Percentiles rank a stretch among this genome's conserved stretches.
phyloP scores from a whole-genome alignment of 73 alveolate species.

The Effrenium voratum region DNA sequence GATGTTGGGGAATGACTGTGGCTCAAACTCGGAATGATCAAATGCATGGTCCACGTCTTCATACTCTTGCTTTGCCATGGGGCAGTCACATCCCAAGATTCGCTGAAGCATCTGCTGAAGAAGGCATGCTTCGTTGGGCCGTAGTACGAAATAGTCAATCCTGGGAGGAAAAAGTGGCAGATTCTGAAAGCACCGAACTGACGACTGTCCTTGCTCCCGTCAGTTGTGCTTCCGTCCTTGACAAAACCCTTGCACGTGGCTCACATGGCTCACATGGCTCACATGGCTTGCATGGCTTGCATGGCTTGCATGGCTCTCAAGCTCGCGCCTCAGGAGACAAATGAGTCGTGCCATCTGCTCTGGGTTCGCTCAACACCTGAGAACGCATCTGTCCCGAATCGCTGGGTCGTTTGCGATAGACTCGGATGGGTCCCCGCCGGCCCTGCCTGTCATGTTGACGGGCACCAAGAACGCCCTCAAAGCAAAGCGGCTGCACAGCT shows the following conservation, averaged over 20 bases:
- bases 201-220: not conserved
- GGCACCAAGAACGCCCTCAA: too few species aligned
- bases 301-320: too few species aligned
- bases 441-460: too few species aligned
- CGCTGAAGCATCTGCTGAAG: conserved; percentile 4
- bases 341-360: conserved; percentile 38
- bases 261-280: too few species aligned
- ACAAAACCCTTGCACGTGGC: too few species aligned
- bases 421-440: too few species aligned
- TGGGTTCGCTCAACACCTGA: too few species aligned
- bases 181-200: not conserved
- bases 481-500: too few species aligned
- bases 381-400: too few species aligned
- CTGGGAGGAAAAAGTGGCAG: not conserved
- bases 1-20: not conserved
- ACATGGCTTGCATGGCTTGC: too few species aligned
- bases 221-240: not conserved
- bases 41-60: not conserved
- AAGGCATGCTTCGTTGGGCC: not conserved
- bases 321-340: conserved; percentile 8
- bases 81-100: conserved; percentile 20
- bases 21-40: not conserved
- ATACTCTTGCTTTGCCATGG: not conserved
- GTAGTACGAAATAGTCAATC: too few species aligned
- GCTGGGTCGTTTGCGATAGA: too few species aligned